Base-by-base conservation (phyloP, 2,329 filamentous ascomycete species). In the Talaromyces piceae region DNA sequence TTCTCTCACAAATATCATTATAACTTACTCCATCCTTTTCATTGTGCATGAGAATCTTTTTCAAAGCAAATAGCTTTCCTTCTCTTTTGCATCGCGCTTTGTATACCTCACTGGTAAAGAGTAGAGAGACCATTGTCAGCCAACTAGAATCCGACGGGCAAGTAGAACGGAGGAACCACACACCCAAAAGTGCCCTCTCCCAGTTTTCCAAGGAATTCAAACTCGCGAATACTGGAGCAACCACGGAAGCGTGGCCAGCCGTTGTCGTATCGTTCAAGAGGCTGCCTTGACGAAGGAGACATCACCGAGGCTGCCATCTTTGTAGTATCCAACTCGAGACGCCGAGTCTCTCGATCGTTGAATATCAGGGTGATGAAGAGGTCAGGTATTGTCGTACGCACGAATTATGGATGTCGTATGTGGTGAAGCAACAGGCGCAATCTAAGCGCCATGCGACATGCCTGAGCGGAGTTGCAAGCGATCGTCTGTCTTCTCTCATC, bases 31-130 rank as follows among this genome's bases (percentile, higher is more conserved):
- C 93, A 70, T 98, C 93, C 68, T 96, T 97, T 74, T 98, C 93
- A 68, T 97, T 95, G 68, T 97, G 93, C 88, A 97, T 96, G 58
- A 98, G 82, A 59, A 98, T 98, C 78, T 97, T 97, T 76, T 98
- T 98, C 63, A 98, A 71, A 3, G 93, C 93, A 54, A 95, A 87
- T 43, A 91, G 70, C 22, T 81, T 78, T 49, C 87, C 86, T 1
- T 83, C 87, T 62, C 80, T 86, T 62, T 82, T 84, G 25, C 87
- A 89, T 55, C 81, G 81, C 55, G 90, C 93, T 64, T 91, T 93
- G 69, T 95, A 89, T 33, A 97, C 93, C 73, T 97, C 90, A 59
- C 85, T 87, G 56, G 53, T 47, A 50, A 50, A 43, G 50, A 23
- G 16, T 46, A 16, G 44, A n/a, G n/a, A n/a, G 5, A 33, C 23